Evolutionary conservation across 192 early-diverging fungal species (phyloP), one percentile per base, ranked within the genome.

Genomic region (Funneliformis geosporum): DNA sequence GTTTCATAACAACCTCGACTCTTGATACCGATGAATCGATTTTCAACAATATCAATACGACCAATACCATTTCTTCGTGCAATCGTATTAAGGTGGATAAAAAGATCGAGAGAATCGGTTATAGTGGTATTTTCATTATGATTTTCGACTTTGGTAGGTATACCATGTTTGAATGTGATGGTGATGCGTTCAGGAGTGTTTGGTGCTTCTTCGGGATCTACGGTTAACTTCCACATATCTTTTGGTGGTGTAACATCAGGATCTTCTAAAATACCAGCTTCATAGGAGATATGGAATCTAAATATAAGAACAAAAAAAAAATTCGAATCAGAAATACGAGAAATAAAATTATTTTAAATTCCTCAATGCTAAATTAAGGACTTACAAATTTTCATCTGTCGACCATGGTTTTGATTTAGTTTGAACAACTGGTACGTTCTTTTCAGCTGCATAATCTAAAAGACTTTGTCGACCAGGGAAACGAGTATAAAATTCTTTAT

Each of bases 1-100:
- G 98, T 98, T 85, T 99, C 98, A 92, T 99, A 99, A 88, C 98
- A 99, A 83, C 97, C 97, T 55, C 97, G 96, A 72, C 95, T 96
- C 90, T 98, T 99, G 90, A 99, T 95, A 74, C 97, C 97, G 80
- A 99, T 97, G 86, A 97, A 99, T 64, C 98, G 92, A 88, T 96
- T 97, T 90, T 98, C 98, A 76, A 99, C 98, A 88, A 99, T 99
- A 85, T 99, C 98, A 79, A 99, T 92, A 83, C 98, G 95, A 66
- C 98, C 98, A 80, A 99, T 92, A 60, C 98, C 98, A 88, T 99
- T 96, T 87, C 96, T 95, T 73, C 98, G 92, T 39, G 94, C 98
- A 16, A 97, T 86, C 14, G 92, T 92, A 90, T 98, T 99, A 80
- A 99, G 90, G 90, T 99, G 97, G 79, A 95, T 86, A 90, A 99